These are phyloP conservation scores for Avicennia marina DNA, from an alignment of 257 asterid genomes.

Conservation along the genomic window DNA sequence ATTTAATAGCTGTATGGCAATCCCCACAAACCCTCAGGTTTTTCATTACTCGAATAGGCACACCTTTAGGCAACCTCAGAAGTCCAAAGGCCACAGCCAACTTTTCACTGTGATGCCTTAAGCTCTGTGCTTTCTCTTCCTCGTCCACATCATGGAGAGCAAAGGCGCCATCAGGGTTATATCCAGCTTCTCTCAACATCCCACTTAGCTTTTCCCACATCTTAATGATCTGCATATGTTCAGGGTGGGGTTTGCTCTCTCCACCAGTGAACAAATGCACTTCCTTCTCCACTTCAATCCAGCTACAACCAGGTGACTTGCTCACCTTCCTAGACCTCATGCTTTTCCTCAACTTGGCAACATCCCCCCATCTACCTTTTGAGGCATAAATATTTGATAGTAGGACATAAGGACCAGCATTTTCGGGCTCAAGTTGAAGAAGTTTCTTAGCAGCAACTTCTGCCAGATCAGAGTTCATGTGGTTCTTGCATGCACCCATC, in stretches of 20 bases:
- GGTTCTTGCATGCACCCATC: slow-evolving; percentile 70
- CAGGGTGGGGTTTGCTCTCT: slow-evolving; percentile 42
- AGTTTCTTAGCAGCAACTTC: slow-evolving; percentile 70
- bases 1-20: slow-evolving; percentile 57
- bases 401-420: slow-evolving; percentile 58
- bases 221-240: slow-evolving; percentile 37
- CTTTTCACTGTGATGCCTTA: slow-evolving; percentile 64
- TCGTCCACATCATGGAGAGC: slow-evolving; percentile 62
- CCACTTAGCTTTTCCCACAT: slow-evolving; percentile 52
- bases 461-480: slow-evolving; percentile 56
- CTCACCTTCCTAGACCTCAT: slow-evolving; percentile 56
- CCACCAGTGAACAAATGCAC: slow-evolving; percentile 72
- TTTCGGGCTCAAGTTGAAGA: slow-evolving; percentile 53
- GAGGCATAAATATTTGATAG: slow-evolving; percentile 69
- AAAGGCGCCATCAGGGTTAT: slow-evolving; percentile 53
- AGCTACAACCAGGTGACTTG: slow-evolving; percentile 72
- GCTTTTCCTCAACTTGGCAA: slow-evolving; percentile 47
- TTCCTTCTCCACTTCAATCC: slow-evolving; percentile 70
- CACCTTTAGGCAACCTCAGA: slow-evolving; percentile 52
- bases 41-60: slow-evolving; percentile 62
- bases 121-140: slow-evolving; percentile 57
- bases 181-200: slow-evolving; percentile 59
- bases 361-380: slow-evolving; percentile 62
- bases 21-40: slow-evolving; percentile 73
- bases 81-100: slow-evolving; percentile 71